A percentile compares a stretch with the other conserved stretches of the same genome.
Conservation (phyloP, 306 rosid genomes). For the Sophora flavescens region DNA sequence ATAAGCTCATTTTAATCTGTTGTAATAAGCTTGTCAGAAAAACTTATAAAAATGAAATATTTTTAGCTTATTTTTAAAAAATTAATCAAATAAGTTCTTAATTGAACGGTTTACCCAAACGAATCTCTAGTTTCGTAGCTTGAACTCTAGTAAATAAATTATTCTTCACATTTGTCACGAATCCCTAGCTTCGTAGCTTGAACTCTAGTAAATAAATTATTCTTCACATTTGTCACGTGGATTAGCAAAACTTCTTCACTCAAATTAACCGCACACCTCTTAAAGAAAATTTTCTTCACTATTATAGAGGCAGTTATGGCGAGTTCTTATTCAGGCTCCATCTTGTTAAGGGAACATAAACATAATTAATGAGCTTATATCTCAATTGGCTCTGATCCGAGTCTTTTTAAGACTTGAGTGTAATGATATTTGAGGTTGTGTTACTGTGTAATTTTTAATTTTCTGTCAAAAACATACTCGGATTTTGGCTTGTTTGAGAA, state of each 20-base stretch:
- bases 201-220: no score
- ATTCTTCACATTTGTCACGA: not conserved
- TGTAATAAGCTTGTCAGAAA: no score
- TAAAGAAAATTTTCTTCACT: not conserved
- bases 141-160: no score
- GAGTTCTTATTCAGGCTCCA: no score
- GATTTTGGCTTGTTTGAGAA: no score
- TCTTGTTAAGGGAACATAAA: not conserved
- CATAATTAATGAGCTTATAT: not conserved
- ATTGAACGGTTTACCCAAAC: no score
- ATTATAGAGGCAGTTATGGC: not conserved
- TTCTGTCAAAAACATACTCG: no score
- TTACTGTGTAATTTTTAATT: no score
- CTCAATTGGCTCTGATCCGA: not conserved
- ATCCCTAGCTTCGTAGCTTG: not conserved
- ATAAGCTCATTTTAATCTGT: no score
- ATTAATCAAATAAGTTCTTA: no score
- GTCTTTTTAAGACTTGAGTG: not conserved
- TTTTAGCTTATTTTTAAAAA: no score
- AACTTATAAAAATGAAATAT: no score
- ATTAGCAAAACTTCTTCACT: not conserved
- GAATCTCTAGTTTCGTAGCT: not conserved
- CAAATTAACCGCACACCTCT: not conserved
- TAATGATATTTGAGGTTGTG: not conserved
- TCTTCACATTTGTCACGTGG: not conserved